Base-by-base conservation (phyloP, 2,329 filamentous ascomycete genomes). In the Claviceps capensis region DNA sequence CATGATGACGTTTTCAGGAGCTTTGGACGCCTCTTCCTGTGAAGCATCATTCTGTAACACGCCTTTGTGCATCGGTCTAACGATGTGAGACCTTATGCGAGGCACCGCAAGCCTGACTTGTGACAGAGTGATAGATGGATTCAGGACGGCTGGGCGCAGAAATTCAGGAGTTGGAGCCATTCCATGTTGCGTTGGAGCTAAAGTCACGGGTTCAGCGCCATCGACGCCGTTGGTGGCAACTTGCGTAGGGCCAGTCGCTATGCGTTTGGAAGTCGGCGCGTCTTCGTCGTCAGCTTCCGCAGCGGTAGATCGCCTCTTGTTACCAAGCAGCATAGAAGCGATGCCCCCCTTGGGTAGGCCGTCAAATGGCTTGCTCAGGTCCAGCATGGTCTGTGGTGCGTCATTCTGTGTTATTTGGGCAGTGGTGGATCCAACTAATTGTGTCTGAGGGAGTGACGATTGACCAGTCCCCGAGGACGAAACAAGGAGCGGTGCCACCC, bases 301-400 rank as follows among this genome's bases (percentile, higher is more conserved):
- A 5, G 79, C 77, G 16, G 81, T 78, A 47, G 85, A 82, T 62
- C 93, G 95, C 26, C 93, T 79, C 69, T 97, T 98, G 65, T 95
- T 98, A 0, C 93, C 93, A 19, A 97, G 77, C 1, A 98, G 72
- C 71, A 98, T 80, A 2, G 88, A 78, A 1, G 87, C 82, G 17
- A 98, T 76, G 2, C 93, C 93, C 23, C 93, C 93, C 64, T 86
- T 88, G 0, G 93, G 93, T 43, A 97, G 74, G 1, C 91, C 90
- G 59, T 98, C 91, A 57, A 90, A 95, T 1, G 93, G 93, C 62
- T 93, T 95, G 16, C 88, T 93, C 2, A 98, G 75, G 66, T 98
- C 93, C 8, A 98, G 71, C 19, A 91, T 82, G 11, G 86, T 86
- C 60, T 90, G 85, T 0, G 89, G 88, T 0, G 82, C 76, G 57